phyloP scores from a whole-genome alignment of 352 stramenopile species.

The Phytophthora niederhauseri region DNA sequence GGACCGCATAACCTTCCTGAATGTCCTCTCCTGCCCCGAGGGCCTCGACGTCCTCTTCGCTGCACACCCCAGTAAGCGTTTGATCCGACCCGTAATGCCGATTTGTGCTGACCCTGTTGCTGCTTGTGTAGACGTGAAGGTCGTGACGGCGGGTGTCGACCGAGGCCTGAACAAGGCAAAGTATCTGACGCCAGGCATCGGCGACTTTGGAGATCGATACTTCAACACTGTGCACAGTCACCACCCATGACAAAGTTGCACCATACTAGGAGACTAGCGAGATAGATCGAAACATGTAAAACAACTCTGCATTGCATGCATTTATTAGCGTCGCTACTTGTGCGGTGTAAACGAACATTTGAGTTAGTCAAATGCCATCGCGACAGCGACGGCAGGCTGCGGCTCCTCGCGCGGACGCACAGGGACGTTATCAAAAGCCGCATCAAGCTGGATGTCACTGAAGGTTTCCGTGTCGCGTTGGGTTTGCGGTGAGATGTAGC shows the following conservation, averaged over 20 bases:
- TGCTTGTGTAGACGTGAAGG: constrained; percentile 54
- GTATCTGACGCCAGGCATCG: constrained; percentile 94
- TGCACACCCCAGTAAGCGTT: constrained; percentile 59
- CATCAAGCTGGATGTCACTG: constrained; percentile 15
- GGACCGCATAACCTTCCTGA: constrained; percentile 93
- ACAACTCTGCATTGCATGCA: not conserved
- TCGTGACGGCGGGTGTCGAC: constrained; percentile 70
- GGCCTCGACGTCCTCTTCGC: constrained; percentile 80
- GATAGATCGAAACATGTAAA: no score
- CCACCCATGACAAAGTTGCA: no score
- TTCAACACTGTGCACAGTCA: constrained; percentile 60
- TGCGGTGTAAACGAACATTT: constrained; percentile 3
- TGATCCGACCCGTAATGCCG: no score
- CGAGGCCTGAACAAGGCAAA: constrained; percentile 92
- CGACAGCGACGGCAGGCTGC: constrained; percentile 6
- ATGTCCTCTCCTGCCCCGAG: constrained; percentile 93
- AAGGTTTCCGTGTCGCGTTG: not conserved
- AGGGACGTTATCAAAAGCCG: constrained; percentile 16
- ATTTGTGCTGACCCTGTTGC: not conserved
- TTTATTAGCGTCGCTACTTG: constrained; percentile 1
- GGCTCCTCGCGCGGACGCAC: not conserved
- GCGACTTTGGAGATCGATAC: constrained; percentile 94
- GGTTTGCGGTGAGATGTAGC: not conserved
- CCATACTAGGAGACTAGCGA: no score
- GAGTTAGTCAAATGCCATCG: constrained; percentile 26